A percentile compares a stretch with the other conserved stretches of the same genome.
phyloP scores from a whole-genome alignment of 2,329 filamentous ascomycete species.

The Nemania abortiva region DNA sequence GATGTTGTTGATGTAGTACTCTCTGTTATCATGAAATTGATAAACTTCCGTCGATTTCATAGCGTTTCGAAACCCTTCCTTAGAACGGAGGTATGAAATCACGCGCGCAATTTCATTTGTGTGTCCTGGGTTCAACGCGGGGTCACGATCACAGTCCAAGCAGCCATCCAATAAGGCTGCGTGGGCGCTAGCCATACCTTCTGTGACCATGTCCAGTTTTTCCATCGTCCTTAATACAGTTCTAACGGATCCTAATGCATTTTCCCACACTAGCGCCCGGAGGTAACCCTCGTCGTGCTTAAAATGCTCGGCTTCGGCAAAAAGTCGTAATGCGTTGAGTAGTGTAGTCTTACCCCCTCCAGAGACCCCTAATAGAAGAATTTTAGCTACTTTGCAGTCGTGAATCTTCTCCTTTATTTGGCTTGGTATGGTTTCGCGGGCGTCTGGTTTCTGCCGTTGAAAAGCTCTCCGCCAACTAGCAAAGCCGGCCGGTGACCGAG shows the following conservation, averaged over 20 bases:
- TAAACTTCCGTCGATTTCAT: not conserved
- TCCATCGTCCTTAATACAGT: conserved; percentile 17
- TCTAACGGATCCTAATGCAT: conserved; percentile 18
- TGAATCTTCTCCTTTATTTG: not conserved
- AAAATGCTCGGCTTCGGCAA: not conserved
- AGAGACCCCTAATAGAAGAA: conserved; percentile 29
- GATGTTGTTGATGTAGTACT: conserved; percentile 23
- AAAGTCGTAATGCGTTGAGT: conserved; percentile 10
- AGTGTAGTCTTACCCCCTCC: conserved; percentile 31
- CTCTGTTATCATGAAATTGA: conserved; percentile 19
- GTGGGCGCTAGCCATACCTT: not conserved
- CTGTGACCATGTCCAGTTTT: not conserved
- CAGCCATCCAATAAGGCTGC: not conserved
- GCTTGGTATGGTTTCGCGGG: not conserved
- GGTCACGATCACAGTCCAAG: not conserved
- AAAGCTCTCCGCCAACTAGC: too few relatives aligned
- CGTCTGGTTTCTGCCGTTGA: not conserved
- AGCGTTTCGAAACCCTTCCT: not conserved
- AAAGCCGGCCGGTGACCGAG: too few relatives aligned
- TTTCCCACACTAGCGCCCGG: conserved; percentile 21
- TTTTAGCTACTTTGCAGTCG: conserved; percentile 4
- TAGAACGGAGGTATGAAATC: not conserved
- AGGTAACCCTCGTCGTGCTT: not conserved
- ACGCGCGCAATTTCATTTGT: conserved; percentile 7
- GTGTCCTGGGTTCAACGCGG: conserved; percentile 10